Evolutionary conservation across 257 asterid genomes (phyloP).

Genomic region (Fraxinus americana): DNA sequence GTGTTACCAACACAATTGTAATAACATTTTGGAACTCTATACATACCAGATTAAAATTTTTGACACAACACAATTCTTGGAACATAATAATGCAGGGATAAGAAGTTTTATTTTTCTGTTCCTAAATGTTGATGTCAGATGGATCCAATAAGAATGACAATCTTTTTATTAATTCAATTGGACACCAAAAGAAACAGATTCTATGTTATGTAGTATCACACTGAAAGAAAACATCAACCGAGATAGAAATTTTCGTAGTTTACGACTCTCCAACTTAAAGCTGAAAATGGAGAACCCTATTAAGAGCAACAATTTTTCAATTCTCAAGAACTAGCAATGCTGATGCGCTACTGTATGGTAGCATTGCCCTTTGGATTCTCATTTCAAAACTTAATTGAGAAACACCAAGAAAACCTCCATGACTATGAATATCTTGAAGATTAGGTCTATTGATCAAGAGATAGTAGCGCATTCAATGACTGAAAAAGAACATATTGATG

Average conservation of each 20-base stretch:
- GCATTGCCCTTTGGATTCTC: neutral
- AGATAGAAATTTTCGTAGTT: neutral
- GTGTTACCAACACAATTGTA: slow-evolving; percentile 22
- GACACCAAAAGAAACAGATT: neutral
- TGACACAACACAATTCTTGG: too few species aligned
- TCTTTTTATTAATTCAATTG: too few species aligned
- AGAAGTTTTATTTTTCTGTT: neutral
- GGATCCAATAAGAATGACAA: neutral
- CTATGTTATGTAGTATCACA: neutral
- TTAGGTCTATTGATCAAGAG: neutral
- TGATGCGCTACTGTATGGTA: too few species aligned
- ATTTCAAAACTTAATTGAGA: neutral
- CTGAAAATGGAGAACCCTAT: neutral
- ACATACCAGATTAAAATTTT: slow-evolving; percentile 18
- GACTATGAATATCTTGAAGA: neutral
- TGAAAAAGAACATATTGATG: neutral
- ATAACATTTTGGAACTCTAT: slow-evolving; percentile 29
- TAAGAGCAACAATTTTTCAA: too few species aligned
- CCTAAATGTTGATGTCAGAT: too few species aligned
- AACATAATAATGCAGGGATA: neutral
- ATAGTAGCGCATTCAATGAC: neutral
- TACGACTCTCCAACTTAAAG: neutral
- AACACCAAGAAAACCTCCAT: neutral
- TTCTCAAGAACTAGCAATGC: too few species aligned
- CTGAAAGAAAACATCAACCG: neutral